Base-by-base conservation (phyloP, 768 basidiomycete genomes). In the Kwoniella sp. region DNA sequence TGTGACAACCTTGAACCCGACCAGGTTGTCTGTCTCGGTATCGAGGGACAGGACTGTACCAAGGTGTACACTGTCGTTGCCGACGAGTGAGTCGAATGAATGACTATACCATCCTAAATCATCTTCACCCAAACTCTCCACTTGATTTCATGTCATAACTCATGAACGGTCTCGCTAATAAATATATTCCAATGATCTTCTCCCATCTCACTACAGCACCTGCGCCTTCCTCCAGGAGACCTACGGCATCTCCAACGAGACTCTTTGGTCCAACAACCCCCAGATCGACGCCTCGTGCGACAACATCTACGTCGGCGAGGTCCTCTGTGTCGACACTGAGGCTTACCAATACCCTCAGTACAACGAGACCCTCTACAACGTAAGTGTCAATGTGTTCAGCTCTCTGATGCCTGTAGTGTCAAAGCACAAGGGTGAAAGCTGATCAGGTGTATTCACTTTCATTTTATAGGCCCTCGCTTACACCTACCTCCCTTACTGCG, bases 231-330 rank as follows among this genome's bases (percentile, higher is more conserved):
- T 91, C 58, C 60, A 83, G 27, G 19, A 50, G 26, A 68, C 55
- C 1, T 69, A 80, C 69, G 78, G 81, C 36, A 71, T 88, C 78
- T 85, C 87, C 82, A 60, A 69, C 25, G 85, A 85, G 37, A 82
- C 86, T 4, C 82, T 92, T 29, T 82, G 77, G 74, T 17, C 67
- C 63, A 90, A 91, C 85, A 92, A 92, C 85, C 90, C 89, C 21
- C 87, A 90, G 78, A 83, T 91, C 86, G 79, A 80, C 69, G 60
- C 53, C 8, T 55, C 47, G 9, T 81, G 80, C 72, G 67, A 68
- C 68, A 90, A 90, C 82, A 82, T 91, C 77, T 90, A 90, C 80
- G 73, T 88, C 61, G 89, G 87, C 73, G 88, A 90, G 85, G 90
- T 90, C 54, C 59, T 90, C 46, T 89, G 88, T 67, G 82, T 83